phyloP scores from a whole-genome alignment of 345 rosid species.

The Syzygium aqueum region DNA sequence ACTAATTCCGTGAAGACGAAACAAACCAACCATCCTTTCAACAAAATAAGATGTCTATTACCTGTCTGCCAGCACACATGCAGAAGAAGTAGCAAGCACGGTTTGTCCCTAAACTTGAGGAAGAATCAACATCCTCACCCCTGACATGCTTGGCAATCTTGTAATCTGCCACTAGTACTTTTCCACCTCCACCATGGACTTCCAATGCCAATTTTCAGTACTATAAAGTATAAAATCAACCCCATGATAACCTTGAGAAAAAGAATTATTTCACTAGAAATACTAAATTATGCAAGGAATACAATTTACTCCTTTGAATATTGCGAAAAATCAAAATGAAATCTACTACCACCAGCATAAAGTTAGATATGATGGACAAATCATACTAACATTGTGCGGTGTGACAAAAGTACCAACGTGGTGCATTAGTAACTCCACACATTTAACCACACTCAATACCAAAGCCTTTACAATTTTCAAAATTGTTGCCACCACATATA shows the following conservation, averaged over 20 bases:
- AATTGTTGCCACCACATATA: not conserved
- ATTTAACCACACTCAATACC: not conserved
- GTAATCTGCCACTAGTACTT: conserved; percentile 94
- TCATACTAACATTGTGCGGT: not conserved
- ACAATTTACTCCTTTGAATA: not conserved
- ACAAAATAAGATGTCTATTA: conserved; percentile 1
- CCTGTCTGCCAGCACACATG: conserved; percentile 99
- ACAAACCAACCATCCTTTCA: not conserved
- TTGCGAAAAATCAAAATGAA: not conserved
- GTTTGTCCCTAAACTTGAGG: conserved; percentile 11
- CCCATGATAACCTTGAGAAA: not conserved
- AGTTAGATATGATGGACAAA: not conserved
- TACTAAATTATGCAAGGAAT: not conserved
- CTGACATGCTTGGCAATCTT: conserved; percentile 63
- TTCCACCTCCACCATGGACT: conserved; percentile 73
- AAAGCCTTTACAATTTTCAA: not conserved
- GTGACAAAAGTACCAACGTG: not conserved
- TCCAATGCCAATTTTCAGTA: conserved; percentile 63
- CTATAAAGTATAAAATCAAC: conserved; percentile 21
- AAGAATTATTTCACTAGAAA: not conserved
- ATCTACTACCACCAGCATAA: not conserved
- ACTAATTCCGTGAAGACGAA: no score
- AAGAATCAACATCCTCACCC: conserved; percentile 16
- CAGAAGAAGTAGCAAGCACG: conserved; percentile 96
- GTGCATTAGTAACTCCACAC: not conserved